Evolutionary conservation across 768 basidiomycete species (phyloP).

Genomic region (Panaeolus papilionaceus): DNA sequence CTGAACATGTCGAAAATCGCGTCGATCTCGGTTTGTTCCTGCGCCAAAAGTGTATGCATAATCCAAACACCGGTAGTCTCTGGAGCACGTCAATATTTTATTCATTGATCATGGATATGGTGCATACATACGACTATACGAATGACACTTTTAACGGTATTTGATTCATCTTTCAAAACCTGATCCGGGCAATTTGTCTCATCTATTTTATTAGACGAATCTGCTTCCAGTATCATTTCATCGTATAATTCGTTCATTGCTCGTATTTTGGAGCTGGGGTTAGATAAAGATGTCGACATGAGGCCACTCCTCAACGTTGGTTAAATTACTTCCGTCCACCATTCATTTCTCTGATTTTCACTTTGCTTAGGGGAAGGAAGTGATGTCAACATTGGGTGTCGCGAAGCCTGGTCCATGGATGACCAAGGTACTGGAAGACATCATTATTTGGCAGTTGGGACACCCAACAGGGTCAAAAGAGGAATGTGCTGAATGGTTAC

Average conservation of each 20-base stretch:
- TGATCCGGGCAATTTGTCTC: slow-evolving; percentile 10
- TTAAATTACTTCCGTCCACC: slow-evolving; percentile 11
- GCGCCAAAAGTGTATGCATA: slow-evolving; percentile 71
- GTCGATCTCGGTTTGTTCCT: slow-evolving; percentile 64
- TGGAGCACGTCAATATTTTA: slow-evolving; percentile 81
- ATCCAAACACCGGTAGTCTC: slow-evolving; percentile 60
- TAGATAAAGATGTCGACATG: slow-evolving; percentile 67
- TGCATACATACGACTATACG: slow-evolving; percentile 52
- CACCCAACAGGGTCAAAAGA: slow-evolving; percentile 71
- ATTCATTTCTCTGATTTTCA: slow-evolving; percentile 14
- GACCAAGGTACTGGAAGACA: slow-evolving; percentile 61
- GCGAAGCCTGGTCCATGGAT: slow-evolving; percentile 75
- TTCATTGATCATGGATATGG: slow-evolving; percentile 75
- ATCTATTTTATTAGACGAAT: slow-evolving; percentile 41
- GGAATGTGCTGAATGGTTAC: slow-evolving; percentile 75
- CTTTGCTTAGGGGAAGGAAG: slow-evolving; percentile 68
- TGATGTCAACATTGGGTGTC: slow-evolving; percentile 57
- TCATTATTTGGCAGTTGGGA: slow-evolving; percentile 88
- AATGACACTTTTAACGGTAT: slow-evolving; percentile 52
- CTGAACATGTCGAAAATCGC: slow-evolving; percentile 18
- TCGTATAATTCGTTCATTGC: slow-evolving; percentile 70
- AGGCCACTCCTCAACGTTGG: slow-evolving; percentile 83
- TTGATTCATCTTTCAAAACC: slow-evolving; percentile 22
- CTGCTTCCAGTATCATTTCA: slow-evolving; percentile 53
- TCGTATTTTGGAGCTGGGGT: slow-evolving; percentile 64